Evolutionary conservation across 164 flowering plant species (phyloP).

Genomic region (Litsea cubeba): DNA sequence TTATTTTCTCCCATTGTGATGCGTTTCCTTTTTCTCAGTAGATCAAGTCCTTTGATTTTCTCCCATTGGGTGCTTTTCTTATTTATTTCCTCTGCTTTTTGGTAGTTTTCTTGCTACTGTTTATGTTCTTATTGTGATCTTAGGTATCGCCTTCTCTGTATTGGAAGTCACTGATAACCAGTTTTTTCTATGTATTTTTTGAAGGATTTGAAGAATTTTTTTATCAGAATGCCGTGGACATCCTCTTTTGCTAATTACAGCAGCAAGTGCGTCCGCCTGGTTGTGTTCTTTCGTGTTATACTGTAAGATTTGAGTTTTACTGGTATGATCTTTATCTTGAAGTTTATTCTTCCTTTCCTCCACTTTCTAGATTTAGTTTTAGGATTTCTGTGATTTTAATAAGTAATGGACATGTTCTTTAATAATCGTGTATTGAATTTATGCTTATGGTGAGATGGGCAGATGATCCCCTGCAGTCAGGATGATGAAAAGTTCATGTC

Average conservation of each 20-base stretch:
- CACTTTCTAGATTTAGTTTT: background rate
- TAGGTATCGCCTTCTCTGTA: background rate
- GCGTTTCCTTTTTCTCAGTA: too few species aligned
- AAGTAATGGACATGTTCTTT: too few species aligned
- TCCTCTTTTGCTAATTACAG: conserved; percentile 13
- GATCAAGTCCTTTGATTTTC: background rate
- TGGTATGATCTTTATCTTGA: conserved; percentile 4
- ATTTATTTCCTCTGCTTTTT: background rate
- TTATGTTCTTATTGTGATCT: background rate
- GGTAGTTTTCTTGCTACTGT: too few species aligned
- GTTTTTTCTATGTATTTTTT: background rate
- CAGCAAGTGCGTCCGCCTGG: conserved; percentile 17
- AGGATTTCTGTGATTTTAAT: too few species aligned
- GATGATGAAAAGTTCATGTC: too few species aligned
- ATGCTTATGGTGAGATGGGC: too few species aligned
- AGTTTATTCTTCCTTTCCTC: background rate
- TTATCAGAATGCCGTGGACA: conserved; percentile 19
- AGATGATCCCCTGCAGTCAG: too few species aligned
- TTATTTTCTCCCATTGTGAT: background rate
- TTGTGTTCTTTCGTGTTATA: conserved; percentile 24
- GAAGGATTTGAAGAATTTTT: conserved; percentile 4
- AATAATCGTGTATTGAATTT: too few species aligned
- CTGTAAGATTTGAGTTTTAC: conserved; percentile 16
- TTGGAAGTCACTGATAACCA: background rate
- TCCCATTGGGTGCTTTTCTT: background rate